Base-by-base conservation (phyloP, 2,329 filamentous ascomycete species). In the Fonsecaea erecta region DNA sequence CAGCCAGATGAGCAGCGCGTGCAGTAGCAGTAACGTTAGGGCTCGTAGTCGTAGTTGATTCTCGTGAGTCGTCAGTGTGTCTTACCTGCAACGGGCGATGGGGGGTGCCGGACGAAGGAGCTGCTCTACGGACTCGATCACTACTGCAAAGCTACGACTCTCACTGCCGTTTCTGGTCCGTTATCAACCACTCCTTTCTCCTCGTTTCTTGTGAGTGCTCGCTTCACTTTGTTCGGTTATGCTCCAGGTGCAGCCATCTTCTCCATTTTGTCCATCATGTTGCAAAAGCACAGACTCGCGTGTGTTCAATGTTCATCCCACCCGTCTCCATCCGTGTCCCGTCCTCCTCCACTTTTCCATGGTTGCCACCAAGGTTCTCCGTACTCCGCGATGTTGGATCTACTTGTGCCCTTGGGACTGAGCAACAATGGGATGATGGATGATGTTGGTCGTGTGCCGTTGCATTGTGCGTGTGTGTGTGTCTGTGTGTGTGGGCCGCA, bases 241-340 rank as follows among this genome's bases (percentile, higher is more conserved):
- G 48, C 48, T 28, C 16, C 11, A 28, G 32, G 16, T 40, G 61
- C 61, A 58, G 24, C 61, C 35, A 35, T 43, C n/a, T 32, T 34
- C 34, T 40, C 32, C 18, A 34, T 30, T 8, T n/a, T 16, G 24
- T 40, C 32, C 18, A 34, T 30, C 9, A 18, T n/a, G 32, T 43
- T 63, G 51, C 64, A 56, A 21, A 21, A 64, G 65, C 62, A 64
- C 61, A 64, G 65, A 67, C 65, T 62, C 40, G 65, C 61, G 65
- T 53, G 64, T 63, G 30, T 56, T 28, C 52, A 48, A 52, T 43
- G 28, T 35, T 9, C 35, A 21, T 48, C 8, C 64, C 60, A 52
- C 64, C 46, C 51, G 56, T 64, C 43, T 64, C 57, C 11, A 30
- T 12, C 32, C 37, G 8, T 5, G 9, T 40, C 37, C 37, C 37